These are phyloP conservation scores for Euptelea pleiosperma DNA, from an alignment of 164 flowering plant genomes.

Conservation along the genomic window DNA sequence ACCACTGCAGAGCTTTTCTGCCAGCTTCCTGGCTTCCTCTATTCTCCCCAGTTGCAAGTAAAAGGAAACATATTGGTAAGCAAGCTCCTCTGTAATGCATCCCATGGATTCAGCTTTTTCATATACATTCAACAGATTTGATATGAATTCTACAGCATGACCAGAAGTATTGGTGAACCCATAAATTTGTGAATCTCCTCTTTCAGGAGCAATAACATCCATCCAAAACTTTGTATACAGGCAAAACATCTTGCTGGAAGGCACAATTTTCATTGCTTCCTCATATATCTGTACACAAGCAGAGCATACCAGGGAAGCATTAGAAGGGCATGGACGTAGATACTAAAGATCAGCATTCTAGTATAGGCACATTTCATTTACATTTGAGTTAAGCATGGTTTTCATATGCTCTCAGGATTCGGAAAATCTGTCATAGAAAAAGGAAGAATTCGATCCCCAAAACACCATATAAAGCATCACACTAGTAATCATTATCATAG, in stretches of 20 bases:
- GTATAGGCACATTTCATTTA: too few species aligned
- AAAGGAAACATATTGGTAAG: conserved; percentile 58
- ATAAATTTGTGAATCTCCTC: conserved; percentile 20
- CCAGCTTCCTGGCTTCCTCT: conserved; percentile 64
- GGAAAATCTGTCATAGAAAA: neutral
- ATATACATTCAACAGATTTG: conserved; percentile 50
- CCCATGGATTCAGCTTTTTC: conserved; percentile 69
- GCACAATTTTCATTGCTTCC: conserved; percentile 53
- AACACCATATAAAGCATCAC: too few species aligned
- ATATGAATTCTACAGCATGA: conserved; percentile 23
- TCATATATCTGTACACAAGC: conserved; percentile 58
- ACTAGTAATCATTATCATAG: too few species aligned
- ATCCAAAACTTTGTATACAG: conserved; percentile 57
- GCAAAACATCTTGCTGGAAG: conserved; percentile 51
- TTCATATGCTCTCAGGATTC: neutral
- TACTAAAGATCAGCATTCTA: too few species aligned
- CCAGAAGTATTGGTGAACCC: conserved; percentile 13
- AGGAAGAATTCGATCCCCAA: too few species aligned
- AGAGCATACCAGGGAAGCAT: conserved; percentile 10
- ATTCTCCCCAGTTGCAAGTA: conserved; percentile 50
- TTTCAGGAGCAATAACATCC: conserved; percentile 38
- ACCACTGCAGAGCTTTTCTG: conserved; percentile 57
- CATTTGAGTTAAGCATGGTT: neutral
- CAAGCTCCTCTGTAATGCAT: conserved; percentile 74
- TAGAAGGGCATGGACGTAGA: conserved; percentile 8